These are phyloP conservation scores for Fusarium miscanthi DNA, from an alignment of 2,329 filamentous ascomycete species.

Conservation along the genomic window DNA sequence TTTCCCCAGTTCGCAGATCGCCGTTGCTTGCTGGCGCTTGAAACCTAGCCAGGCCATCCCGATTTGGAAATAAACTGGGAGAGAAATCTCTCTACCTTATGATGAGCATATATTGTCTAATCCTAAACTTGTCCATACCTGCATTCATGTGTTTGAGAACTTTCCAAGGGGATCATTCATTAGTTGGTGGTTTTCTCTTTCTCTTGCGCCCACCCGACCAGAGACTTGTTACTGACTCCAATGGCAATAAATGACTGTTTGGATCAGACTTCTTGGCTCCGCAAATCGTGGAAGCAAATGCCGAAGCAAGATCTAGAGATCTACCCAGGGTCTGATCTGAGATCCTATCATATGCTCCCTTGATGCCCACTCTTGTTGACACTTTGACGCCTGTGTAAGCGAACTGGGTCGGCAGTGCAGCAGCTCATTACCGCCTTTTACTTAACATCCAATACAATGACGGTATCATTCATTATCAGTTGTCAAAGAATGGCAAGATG, in stretches of 20 bases:
- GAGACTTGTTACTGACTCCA: neutral
- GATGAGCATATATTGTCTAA: neutral
- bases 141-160: neutral
- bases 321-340: neutral
- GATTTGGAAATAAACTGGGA: no score
- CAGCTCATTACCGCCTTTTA: constrained; percentile 10
- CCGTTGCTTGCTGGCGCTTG: neutral
- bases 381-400: constrained; percentile 9
- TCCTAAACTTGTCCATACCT: neutral
- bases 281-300: neutral
- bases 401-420: constrained; percentile 7
- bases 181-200: neutral
- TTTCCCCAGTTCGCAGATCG: neutral
- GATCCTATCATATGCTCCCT: neutral
- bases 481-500: neutral
- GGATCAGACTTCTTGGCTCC: neutral
- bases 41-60: neutral
- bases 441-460: neutral
- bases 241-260: neutral
- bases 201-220: neutral
- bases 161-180: neutral
- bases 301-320: neutral
- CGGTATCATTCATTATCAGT: neutral
- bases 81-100: neutral
- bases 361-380: constrained; percentile 12